phyloP scores from a whole-genome alignment of 139 green algal species.

The Chlorella vulgaris region DNA sequence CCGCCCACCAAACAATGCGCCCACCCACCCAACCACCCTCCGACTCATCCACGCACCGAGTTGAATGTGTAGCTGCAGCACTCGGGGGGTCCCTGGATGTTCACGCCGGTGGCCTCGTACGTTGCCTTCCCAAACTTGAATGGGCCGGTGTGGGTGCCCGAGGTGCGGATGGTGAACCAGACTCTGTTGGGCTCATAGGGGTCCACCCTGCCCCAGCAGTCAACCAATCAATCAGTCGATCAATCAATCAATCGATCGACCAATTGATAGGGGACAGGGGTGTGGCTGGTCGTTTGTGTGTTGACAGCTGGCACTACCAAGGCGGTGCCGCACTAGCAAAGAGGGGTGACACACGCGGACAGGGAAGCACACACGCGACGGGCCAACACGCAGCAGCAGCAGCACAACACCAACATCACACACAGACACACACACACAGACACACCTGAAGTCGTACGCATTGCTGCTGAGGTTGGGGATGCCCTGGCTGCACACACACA shows the following conservation, averaged over 20 bases:
- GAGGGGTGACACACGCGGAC: too few species aligned
- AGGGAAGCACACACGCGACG: too few species aligned
- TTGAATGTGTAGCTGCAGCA: conserved; percentile 67
- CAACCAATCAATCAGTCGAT: too few species aligned
- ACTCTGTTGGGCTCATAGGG: conserved; percentile 73
- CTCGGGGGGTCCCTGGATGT: conserved; percentile 56
- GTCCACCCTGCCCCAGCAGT: conserved; percentile 61
- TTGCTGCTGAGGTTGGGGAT: conserved; percentile 53
- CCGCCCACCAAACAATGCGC: too few species aligned
- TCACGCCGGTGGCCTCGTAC: conserved; percentile 56
- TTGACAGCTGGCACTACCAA: too few species aligned
- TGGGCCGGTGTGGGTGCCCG: conserved; percentile 54
- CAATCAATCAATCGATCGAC: too few species aligned
- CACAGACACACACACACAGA: background rate
- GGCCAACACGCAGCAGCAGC: too few species aligned
- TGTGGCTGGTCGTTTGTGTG: too few species aligned
- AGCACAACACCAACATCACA: too few species aligned
- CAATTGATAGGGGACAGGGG: too few species aligned
- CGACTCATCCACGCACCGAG: conserved; percentile 6
- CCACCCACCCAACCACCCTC: too few species aligned
- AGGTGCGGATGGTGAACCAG: conserved; percentile 67
- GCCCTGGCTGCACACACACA: background rate
- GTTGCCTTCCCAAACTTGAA: conserved; percentile 53
- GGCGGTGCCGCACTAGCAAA: too few species aligned
- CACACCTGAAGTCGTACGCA: conserved; percentile 49